phyloP scores from a whole-genome alignment of 1,284 basidiomycete species.

The Cryptococcus maquisensis region DNA sequence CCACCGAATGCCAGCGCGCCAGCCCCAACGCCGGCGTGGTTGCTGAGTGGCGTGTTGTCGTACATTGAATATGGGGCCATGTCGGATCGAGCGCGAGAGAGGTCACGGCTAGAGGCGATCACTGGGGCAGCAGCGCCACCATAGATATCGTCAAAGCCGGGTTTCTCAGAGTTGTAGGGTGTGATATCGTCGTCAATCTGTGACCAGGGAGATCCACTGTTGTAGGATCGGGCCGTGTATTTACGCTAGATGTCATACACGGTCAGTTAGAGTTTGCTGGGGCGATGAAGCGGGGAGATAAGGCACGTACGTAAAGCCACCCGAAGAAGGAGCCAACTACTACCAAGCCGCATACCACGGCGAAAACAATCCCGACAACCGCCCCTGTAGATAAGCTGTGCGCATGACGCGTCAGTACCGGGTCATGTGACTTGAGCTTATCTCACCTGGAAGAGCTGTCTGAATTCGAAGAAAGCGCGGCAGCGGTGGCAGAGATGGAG shows the following conservation, averaged over 20 bases:
- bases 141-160: slow-evolving; percentile 26
- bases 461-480: slow-evolving; percentile 5
- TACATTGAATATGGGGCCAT: slow-evolving; percentile 20
- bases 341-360: slow-evolving; percentile 29
- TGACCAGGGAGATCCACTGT: slow-evolving; percentile 27
- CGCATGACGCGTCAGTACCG: background rate
- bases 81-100: slow-evolving; percentile 28
- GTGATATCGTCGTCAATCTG: slow-evolving; percentile 43
- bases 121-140: slow-evolving; percentile 26
- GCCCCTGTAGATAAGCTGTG: slow-evolving; percentile 27
- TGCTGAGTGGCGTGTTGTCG: slow-evolving; percentile 12
- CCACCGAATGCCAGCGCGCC: slow-evolving; percentile 1
- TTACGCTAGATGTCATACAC: slow-evolving; percentile 20
- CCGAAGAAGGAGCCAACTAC: slow-evolving; percentile 26
- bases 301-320: slow-evolving; percentile 25
- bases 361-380: slow-evolving; percentile 32
- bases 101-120: slow-evolving; percentile 31
- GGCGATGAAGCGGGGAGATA: background rate
- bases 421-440: background rate
- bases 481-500: slow-evolving; percentile 8
- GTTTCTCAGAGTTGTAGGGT: slow-evolving; percentile 24
- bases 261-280: background rate
- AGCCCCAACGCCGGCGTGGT: slow-evolving; percentile 36
- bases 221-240: slow-evolving; percentile 21
- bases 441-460: slow-evolving; percentile 9